A percentile compares a stretch with the other conserved stretches of the same genome.
Conservation (phyloP, 176 grass and related monocot species). For the Eleusine indica region DNA sequence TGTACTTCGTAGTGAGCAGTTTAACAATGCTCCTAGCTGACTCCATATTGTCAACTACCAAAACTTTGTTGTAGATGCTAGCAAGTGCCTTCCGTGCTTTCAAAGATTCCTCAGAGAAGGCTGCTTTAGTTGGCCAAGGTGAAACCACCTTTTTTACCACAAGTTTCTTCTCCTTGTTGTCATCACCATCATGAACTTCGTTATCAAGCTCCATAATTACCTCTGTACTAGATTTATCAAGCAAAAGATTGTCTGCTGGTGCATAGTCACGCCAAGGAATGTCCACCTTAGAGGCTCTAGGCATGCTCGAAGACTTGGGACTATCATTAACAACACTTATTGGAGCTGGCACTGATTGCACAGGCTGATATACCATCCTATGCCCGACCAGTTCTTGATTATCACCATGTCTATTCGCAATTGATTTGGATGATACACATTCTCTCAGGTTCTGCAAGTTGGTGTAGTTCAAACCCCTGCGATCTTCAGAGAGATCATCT, state of each 20-base stretch:
- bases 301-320: not conserved
- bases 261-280: not conserved
- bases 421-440: constrained; percentile 17
- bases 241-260: not conserved
- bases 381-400: constrained; percentile 16
- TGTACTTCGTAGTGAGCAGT: constrained; percentile 78
- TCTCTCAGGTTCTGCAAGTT: constrained; percentile 28
- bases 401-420: constrained; percentile 30
- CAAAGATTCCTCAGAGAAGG: constrained; percentile 31
- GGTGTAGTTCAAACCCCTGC: constrained; percentile 26
- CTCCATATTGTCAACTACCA: constrained; percentile 69
- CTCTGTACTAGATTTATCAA: not conserved
- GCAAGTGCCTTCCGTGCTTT: constrained; percentile 44
- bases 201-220: constrained; percentile 29
- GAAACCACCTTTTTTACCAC: constrained; percentile 9
- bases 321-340: constrained; percentile 24
- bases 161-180: constrained; percentile 21
- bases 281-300: constrained; percentile 29
- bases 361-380: constrained; percentile 28
- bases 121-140: constrained; percentile 8
- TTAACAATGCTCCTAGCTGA: constrained; percentile 62
- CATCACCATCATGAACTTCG: constrained; percentile 16
- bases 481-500: constrained; percentile 19
- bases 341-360: constrained; percentile 17
- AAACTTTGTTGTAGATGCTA: constrained; percentile 66